Base-by-base conservation (phyloP, 2,329 filamentous ascomycete species). In the Phaeophleospora eucalypticola region DNA sequence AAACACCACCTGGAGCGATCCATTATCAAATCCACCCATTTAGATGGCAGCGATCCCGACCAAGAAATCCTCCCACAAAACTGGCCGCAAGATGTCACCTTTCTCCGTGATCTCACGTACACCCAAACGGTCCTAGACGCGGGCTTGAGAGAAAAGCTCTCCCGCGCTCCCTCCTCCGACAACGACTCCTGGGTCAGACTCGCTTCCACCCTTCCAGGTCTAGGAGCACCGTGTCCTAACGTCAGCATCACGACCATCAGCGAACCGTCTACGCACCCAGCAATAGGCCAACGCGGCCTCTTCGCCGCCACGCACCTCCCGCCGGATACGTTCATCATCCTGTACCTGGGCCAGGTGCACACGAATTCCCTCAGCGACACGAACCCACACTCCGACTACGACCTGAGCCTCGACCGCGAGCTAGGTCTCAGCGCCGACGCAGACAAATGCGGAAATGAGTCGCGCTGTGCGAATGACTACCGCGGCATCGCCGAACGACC, bases 391-490 rank as follows among this genome's bases (percentile, higher is more conserved):
- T 75, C 71, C 15, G 68, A 76, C 58, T 78, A 79, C 59, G 76
- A 79, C 53, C 64, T 79, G 4, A 72, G 66, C 43, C 63, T 78
- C 12, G 74, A 78, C 58, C 67, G 73, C 17, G 73, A 78, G 3
- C 54, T 72, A 4, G 71, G 66, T 9, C 58, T 78, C 9, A 70
- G 70, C 15, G 68, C 78, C 8, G 76, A 79, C 54, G 75, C 73
- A 3, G 67, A 68, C 1, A 61, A 58, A 2, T 68, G 69, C 52
- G 76, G 75, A 20, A 78, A 78, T 52, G 75, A 78, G 54, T 70
- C 72, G 3, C 65, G 76, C 36, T 78, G 75, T 53, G 70, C 75
- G 49, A 79, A 79, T 52, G 76, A 79, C 58, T 79, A 78, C 58
- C 68, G 75, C 45, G 72, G 75, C 15, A 65, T 78, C 7, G 61